Base-by-base conservation (phyloP, 129 eudicot genomes). In the Smallanthus sonchifolius region DNA sequence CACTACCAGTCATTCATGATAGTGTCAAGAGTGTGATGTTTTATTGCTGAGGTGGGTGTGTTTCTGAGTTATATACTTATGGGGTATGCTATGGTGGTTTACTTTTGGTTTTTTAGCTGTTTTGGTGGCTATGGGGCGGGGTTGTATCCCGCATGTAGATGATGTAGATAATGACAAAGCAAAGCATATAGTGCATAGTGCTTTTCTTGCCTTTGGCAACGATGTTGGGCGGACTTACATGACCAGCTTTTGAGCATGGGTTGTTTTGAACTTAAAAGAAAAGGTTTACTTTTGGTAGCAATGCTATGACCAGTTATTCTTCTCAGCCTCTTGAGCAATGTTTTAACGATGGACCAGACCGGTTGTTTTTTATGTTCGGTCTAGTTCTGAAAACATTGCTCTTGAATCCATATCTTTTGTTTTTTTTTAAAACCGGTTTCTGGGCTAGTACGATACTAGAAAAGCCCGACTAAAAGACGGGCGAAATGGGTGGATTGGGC, bases 11-110 rank as follows among this genome's bases (percentile, higher is more conserved):
- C 15, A 75, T 90, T 51, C 85, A 42, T 15, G 97, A 83, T 0
- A 84, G 83, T 36, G 98, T 92, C 40, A 87, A 84, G 74, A 80
- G 82, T 13, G 96, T 92, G 0, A 92, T 92, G 98, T 92, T 90
- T 45, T 93, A 81, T 67, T 87, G 95, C 55, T 92, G 72, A 82
- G 39, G n/a, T 6, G 61, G 28, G 66, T 70, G 10, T 30, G 63
- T 19, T 63, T 48, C 49, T 11, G 15, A 45, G 38, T 63, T 10
- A 34, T 28, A 19, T 35, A 49, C 17, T 45, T 45, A 36, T 38
- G 6, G 52, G 52, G 20, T 5, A n/a, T 64, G 68, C 11, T 20
- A 34, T 62, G 65, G 14, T 73, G 51, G 69, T 38, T 35, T 49
- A 28, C 67, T 34, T 72, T 17, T 14, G 20, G 45, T 35, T 61